Base-by-base conservation (phyloP, 441 rosid species). In the Geranium incanum region DNA sequence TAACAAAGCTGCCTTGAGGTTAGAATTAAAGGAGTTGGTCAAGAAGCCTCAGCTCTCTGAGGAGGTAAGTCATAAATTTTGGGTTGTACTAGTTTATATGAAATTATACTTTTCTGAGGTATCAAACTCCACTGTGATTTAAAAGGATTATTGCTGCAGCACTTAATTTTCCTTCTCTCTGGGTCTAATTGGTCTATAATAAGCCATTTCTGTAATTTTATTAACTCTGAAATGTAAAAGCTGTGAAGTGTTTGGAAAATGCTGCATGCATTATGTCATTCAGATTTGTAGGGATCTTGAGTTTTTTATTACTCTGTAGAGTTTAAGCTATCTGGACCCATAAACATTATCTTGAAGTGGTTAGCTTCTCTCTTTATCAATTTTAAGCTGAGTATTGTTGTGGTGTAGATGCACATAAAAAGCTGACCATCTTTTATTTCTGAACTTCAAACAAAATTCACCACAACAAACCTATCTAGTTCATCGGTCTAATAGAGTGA, bases 1-100 rank as follows among this genome's bases (percentile, higher is more conserved):
- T 66, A 28, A 84, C 55, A 9, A 48, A 48, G 55, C 55, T n/a
- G 33, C 33, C 33, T 28, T 28, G 33, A 28, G 33, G 33, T 28
- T 28, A 28, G 33, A 28, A 28, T 28, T 28, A 28, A 28, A 28
- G 33, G n/a, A 48, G 55, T 9, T 9, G 77, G 72, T 73, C 84
- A 15, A 84, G 72, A 70, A 87, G 92, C 60, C 85, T 83, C 71
- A 87, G 89, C 68, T 89, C 92, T 68, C 77, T 82, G 6, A 79
- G 59, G 69, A 83, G 83, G 88, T 83, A 74, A 66, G n/a, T n/a
- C n/a, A 4, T 48, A 48, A 48, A 13, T 18, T 7, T 9, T 52
- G 19, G 6, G 16, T 15, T 36, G 3, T 11, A 8, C 41, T 57
- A 41, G 19, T 1, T 8, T 3, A 21, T 21, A 21, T 21, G 21